Evolutionary conservation across 495 filamentous ascomycete genomes (phyloP), one percentile per base, ranked within the genome.

Genomic region (Gamarada debralockiae): DNA sequence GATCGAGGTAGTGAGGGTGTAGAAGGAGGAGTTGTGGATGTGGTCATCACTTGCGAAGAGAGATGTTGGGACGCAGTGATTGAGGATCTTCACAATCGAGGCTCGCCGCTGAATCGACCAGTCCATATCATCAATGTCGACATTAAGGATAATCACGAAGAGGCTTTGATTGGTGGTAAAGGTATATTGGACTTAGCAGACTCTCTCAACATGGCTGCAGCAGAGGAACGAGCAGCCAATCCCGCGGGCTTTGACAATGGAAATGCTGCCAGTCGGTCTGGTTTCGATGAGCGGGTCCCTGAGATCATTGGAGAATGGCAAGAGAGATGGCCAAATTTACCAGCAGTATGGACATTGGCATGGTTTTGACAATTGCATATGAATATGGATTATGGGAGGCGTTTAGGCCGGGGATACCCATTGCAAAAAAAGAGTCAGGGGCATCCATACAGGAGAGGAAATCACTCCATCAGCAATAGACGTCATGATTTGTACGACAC

Each of bases 121-220:
- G 92, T 99, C 9, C 93, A 99, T 65, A 86, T 99, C 51, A 90
- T 99, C 72, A 97, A 97, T 63, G 85, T 99, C 44, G 93, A 97
- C 67, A 97, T 99, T 65, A 92, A 86, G 67, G 95, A 99, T 71
- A 99, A 97, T 61, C 92, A 97, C 65, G 90, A 97, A 62, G 95
- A 99, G 62, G 95, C 95, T 0, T 74, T 90, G 12, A 78, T 96
- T 3, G 95, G 93, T 8, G 95, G 95, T 10, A 85, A 82, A 55
- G 95, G 88, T 5, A 99, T 99, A 46, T 77, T 96, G 22, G 95
- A 97, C 59, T 75, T 99, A 33, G 95, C 93, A 0, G 82, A 91
- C 57, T 83, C 82, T 27, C 67, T 99, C 51, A 97, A 97, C 60
- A 77, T 78, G n/a, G 87, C 84, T 0, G 95, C 95, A 3, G 70